Evolutionary conservation across 139 green algal genomes (phyloP).

Genomic region (Trebouxia sp.): DNA sequence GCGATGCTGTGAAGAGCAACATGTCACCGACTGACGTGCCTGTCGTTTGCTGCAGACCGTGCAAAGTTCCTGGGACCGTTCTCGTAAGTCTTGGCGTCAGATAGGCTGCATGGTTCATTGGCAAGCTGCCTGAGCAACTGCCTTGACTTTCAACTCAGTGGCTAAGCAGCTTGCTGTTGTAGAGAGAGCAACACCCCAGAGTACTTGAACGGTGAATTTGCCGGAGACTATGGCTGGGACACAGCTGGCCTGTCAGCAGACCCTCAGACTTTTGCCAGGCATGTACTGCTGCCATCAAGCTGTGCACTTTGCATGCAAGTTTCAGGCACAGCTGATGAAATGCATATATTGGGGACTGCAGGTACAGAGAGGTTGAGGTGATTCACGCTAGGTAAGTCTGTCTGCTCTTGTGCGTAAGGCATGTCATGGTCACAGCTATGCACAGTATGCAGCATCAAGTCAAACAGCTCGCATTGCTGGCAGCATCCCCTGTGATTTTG

Average conservation of each 20-base stretch:
- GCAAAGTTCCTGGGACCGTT: constrained; percentile 79
- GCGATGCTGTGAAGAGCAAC: background rate
- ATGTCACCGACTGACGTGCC: background rate
- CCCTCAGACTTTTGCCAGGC: constrained; percentile 80
- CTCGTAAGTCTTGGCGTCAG: constrained; percentile 28
- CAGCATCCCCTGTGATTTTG: too few species aligned
- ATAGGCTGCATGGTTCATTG: too few species aligned
- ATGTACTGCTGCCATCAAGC: background rate
- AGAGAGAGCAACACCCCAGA: constrained; percentile 59
- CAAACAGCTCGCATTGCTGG: too few species aligned
- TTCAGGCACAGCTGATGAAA: background rate
- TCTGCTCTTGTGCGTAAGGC: too few species aligned
- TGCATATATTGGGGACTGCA: constrained; percentile 24
- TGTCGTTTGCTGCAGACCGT: constrained; percentile 49
- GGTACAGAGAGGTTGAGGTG: constrained; percentile 81
- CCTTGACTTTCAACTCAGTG: background rate
- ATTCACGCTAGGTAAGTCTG: constrained; percentile 88
- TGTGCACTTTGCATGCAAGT: background rate
- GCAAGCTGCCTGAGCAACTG: background rate
- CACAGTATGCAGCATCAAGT: too few species aligned
- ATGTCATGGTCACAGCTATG: too few species aligned
- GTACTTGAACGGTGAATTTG: constrained; percentile 91
- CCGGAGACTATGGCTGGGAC: constrained; percentile 95
- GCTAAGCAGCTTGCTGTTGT: background rate
- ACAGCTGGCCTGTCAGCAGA: constrained; percentile 91